These are phyloP conservation scores for Plasmodium adleri DNA, from an alignment of 169 alveolate species.

Conservation along the genomic window DNA sequence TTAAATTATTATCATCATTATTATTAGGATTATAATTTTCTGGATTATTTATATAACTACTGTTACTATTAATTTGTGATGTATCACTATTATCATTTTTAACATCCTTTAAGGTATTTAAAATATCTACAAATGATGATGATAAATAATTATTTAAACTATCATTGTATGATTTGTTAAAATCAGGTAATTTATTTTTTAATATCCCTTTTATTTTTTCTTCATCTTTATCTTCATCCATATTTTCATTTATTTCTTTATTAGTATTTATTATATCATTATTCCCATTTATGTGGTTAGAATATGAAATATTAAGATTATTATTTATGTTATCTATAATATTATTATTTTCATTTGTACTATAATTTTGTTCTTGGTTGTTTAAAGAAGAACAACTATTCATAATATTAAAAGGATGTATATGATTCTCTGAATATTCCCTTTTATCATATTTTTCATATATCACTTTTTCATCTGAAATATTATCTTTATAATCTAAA, in stretches of 20 bases:
- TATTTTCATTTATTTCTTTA: conserved; percentile 1
- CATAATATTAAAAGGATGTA: background rate
- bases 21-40: conserved; percentile 18
- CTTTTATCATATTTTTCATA: conserved; percentile 44
- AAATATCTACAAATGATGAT: conserved; percentile 66
- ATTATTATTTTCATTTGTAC: too few relatives aligned
- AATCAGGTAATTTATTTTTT: background rate
- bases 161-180: conserved; percentile 37
- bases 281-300: background rate
- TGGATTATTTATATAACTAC: conserved; percentile 1
- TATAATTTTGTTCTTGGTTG: too few relatives aligned
- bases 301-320: too few relatives aligned
- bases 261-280: background rate
- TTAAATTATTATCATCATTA: background rate
- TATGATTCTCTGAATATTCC: conserved; percentile 28
- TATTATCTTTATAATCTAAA: conserved; percentile 31
- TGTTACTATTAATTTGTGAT: background rate
- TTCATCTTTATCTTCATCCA: background rate
- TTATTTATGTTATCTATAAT: too few relatives aligned
- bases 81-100: conserved; percentile 3
- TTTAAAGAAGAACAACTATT: too few relatives aligned
- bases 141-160: conserved; percentile 49
- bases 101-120: conserved; percentile 33
- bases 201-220: background rate
- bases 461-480: background rate